Evolutionary conservation across 306 rosid species (phyloP), one percentile per base, ranked within the genome.

Genomic region (Quercus gilva): DNA sequence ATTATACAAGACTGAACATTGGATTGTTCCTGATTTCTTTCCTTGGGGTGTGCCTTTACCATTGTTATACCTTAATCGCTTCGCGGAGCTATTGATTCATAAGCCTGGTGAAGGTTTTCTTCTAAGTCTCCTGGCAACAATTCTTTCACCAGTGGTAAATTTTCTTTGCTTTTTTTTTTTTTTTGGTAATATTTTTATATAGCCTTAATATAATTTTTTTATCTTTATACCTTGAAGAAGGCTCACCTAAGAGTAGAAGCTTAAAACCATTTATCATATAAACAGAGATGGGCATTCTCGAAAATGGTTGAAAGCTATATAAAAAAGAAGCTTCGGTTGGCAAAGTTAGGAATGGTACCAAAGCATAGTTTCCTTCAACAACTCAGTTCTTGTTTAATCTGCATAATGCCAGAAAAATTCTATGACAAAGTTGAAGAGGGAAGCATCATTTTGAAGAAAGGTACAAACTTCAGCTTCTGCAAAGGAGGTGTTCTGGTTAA

Each of bases 41-140:
- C 94, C 95, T 7, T 92, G 97, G 97, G 97, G 97, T 3, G 55
- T 92, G n/a, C 86, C 95, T 43, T 69, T 90, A 0, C 79, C 45
- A 60, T 82, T 21, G 61, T 80, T 92, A 5, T 90, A 92, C 80
- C 84, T 87, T 0, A 92, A 74, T 69, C 95, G 95, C 76, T 90
- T 92, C 49, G 55, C 97, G 0, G 95, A 90, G 83, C 83, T 92
- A 14, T 75, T 90, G 55, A 80, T 90, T 82, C 97, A 89, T 60
- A 92, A 89, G 82, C 97, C 97, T 2, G 85, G 89, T 3, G 89
- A 92, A 87, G 79, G 83, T 73, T 41, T 86, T 55, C 68, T 89
- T 1, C 88, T 86, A 4, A 76, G 81, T 77, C 83, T 92, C 61
- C 74, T 90, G 14, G 95, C 90, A 11, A 74, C 85, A 18, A 6